phyloP scores from a whole-genome alignment of 1,284 basidiomycete species.

The Phellinidium pouzarii region DNA sequence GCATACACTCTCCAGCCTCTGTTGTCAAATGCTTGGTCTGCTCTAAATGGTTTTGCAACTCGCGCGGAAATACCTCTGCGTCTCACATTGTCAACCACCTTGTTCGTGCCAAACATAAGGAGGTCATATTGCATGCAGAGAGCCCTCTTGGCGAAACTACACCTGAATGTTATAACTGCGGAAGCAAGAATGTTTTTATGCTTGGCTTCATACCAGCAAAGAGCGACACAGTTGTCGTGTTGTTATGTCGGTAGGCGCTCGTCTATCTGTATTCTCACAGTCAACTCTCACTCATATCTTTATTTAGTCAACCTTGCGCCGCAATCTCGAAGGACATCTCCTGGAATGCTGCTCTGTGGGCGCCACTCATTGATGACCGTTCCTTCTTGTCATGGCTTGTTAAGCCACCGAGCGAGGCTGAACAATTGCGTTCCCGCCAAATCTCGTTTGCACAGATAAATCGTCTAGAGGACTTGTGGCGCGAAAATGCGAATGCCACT shows the following conservation, averaged over 20 bases:
- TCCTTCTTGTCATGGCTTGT: constrained; percentile 99
- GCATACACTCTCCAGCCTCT: constrained; percentile 95
- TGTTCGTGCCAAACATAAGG: constrained; percentile 98
- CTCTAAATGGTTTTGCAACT: constrained; percentile 99
- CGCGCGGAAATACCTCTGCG: constrained; percentile 95
- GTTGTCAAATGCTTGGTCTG: constrained; percentile 97
- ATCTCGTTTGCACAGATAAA: constrained; percentile 97
- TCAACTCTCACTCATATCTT: constrained; percentile 2
- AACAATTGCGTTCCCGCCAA: constrained; percentile 91
- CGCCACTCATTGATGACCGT: constrained; percentile 96
- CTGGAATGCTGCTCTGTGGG: constrained; percentile 98
- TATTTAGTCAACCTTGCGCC: constrained; percentile 87
- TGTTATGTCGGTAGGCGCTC: constrained; percentile 82
- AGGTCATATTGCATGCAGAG: constrained; percentile 94
- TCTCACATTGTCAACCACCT: constrained; percentile 99
- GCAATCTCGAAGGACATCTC: constrained; percentile 96
- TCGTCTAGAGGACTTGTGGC: constrained; percentile 96
- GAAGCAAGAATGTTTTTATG: constrained; percentile 99
- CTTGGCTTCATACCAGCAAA: constrained; percentile 99
- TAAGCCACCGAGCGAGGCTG: constrained; percentile 92
- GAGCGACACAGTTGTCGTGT: constrained; percentile 96
- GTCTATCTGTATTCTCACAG: constrained; percentile 14
- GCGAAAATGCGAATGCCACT: constrained; percentile 91
- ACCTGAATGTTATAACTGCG: constrained; percentile 98
- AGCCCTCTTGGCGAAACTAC: constrained; percentile 94